Evolutionary conservation across 495 filamentous ascomycete species (phyloP).

Genomic region (Beverwykella pulmonaria): DNA sequence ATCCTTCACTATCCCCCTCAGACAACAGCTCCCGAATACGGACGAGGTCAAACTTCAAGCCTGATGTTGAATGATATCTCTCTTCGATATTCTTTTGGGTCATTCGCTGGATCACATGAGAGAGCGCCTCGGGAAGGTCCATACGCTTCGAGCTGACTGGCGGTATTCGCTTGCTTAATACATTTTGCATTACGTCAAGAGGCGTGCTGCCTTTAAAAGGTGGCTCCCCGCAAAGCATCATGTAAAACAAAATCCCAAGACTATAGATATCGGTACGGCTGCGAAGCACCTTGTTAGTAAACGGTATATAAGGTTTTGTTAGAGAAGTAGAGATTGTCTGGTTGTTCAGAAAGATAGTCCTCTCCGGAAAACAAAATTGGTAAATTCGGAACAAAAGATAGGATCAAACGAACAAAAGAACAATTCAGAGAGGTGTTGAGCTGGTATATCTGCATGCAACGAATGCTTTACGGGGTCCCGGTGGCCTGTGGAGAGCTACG

Average conservation of each 20-base stretch:
- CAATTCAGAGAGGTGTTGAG: no score
- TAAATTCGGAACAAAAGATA: no score
- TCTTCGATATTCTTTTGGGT: conserved; percentile 82
- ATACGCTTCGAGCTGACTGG: conserved; percentile 71
- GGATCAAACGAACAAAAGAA: no score
- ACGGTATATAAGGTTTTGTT: not conserved
- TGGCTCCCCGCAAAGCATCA: conserved; percentile 73
- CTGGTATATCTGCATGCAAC: no score
- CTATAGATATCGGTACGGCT: conserved; percentile 86
- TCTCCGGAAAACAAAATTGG: no score
- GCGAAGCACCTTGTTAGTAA: not conserved
- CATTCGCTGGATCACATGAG: conserved; percentile 83
- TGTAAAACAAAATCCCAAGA: conserved; percentile 84
- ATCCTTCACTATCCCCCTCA: conserved; percentile 68
- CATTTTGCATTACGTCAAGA: conserved; percentile 84
- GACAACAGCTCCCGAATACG: conserved; percentile 70
- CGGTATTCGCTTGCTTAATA: conserved; percentile 73
- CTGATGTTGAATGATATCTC: conserved; percentile 80
- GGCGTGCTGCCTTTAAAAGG: conserved; percentile 77
- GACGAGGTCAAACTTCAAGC: conserved; percentile 74
- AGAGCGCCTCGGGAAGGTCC: conserved; percentile 79
- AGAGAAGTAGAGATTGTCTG: no score
- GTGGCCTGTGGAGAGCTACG: no score
- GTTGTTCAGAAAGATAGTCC: no score
- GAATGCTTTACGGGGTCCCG: no score